A percentile compares a stretch with the other conserved stretches of the same genome.
phyloP scores from a whole-genome alignment of 78 protist genomes.

The Diacronema lutheri region DNA sequence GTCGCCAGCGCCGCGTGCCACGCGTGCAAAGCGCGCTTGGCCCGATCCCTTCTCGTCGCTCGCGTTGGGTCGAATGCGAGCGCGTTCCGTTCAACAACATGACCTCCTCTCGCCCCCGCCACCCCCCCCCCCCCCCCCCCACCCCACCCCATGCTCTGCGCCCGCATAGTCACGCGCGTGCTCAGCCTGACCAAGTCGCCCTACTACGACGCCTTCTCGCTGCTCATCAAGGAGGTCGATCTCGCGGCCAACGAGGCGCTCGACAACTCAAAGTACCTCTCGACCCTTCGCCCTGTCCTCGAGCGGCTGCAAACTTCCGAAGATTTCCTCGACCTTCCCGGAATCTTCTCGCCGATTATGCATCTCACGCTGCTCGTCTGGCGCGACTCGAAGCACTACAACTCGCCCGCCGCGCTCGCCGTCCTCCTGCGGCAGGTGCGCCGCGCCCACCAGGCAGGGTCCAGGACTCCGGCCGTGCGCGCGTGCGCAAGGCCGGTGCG shows the following conservation, averaged over 20 bases:
- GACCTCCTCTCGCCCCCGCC: no score
- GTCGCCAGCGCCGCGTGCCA: no score
- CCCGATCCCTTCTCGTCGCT: no score
- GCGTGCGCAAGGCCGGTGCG: no score
- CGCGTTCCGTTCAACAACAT: no score
- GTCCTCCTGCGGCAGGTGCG: conserved; percentile 54
- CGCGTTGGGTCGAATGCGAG: no score
- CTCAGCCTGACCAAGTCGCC: conserved; percentile 33
- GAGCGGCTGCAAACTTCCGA: background rate
- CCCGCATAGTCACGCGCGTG: conserved; percentile 12
- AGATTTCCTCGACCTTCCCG: background rate
- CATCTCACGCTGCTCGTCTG: conserved; percentile 25
- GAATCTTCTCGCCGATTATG: conserved; percentile 27
- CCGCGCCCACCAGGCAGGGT: no score
- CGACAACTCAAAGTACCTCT: conserved; percentile 26
- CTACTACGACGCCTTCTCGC: conserved; percentile 36
- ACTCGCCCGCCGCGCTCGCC: conserved; percentile 31
- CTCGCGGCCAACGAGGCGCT: conserved; percentile 25
- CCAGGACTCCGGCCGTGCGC: no score
- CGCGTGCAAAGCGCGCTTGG: no score
- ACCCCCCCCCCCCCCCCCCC: no score
- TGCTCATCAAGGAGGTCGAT: conserved; percentile 32
- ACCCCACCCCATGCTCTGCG: no score
- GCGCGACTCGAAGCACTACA: background rate
- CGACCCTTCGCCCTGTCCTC: conserved; percentile 17